Evolutionary conservation across 805 yeast species (phyloP).

Genomic region (Candida taoyuanica): DNA sequence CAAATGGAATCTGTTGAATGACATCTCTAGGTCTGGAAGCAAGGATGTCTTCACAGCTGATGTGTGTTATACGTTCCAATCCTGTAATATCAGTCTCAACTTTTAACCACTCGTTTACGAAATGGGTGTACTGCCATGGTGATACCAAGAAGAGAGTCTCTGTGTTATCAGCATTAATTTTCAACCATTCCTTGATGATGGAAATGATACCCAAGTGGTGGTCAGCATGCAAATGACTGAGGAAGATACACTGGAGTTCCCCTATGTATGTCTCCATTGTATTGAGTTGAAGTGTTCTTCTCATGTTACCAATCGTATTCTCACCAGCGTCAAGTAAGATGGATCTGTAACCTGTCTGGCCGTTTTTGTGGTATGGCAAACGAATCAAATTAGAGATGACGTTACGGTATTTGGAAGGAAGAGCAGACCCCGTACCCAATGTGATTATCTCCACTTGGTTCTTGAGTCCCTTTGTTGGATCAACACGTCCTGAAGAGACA

Average conservation of each 20-base stretch:
- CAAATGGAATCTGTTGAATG: conserved; percentile 27
- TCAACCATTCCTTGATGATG: conserved; percentile 62
- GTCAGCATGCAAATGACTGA: conserved; percentile 95
- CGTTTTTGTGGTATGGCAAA: conserved; percentile 42
- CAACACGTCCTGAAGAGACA: conserved; percentile 21
- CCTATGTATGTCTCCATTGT: conserved; percentile 41
- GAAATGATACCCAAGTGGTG: conserved; percentile 86
- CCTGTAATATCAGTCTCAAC: conserved; percentile 38
- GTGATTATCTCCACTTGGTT: conserved; percentile 66
- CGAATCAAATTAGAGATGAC: conserved; percentile 79
- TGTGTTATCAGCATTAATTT: conserved; percentile 35
- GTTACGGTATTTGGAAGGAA: conserved; percentile 81
- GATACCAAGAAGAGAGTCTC: conserved; percentile 52
- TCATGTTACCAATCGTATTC: conserved; percentile 71
- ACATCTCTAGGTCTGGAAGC: conserved; percentile 33
- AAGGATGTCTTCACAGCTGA: conserved; percentile 59
- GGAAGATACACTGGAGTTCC: conserved; percentile 61
- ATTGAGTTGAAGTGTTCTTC: conserved; percentile 52
- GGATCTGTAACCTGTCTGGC: conserved; percentile 34
- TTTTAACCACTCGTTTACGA: conserved; percentile 63
- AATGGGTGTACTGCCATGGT: conserved; percentile 71
- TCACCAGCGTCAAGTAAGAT: conserved; percentile 93
- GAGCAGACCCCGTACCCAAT: conserved; percentile 89
- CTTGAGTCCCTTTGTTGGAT: conserved; percentile 25
- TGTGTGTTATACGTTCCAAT: conserved; percentile 40